Conservation (phyloP, 495 filamentous ascomycete species). For the Ramalina intermedia region DNA sequence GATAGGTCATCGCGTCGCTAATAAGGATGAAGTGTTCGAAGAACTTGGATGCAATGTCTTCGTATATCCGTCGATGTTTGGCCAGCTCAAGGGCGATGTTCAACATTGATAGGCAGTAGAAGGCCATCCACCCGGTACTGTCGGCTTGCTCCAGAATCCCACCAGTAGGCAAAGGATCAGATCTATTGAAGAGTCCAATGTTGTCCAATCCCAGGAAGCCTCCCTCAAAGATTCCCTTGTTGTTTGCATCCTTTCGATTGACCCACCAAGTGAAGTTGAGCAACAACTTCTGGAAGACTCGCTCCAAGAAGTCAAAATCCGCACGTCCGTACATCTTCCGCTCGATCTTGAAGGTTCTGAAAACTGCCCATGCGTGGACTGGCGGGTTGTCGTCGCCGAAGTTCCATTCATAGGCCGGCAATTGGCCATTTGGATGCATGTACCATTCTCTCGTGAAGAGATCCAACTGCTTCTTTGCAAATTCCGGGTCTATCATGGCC, state of each 20-base stretch:
- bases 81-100: slow-evolving; percentile 91
- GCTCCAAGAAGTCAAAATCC: slow-evolving; percentile 87
- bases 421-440: slow-evolving; percentile 95
- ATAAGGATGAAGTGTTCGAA: slow-evolving; percentile 98
- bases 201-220: slow-evolving; percentile 96
- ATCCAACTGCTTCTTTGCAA: slow-evolving; percentile 94
- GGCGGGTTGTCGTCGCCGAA: slow-evolving; percentile 95
- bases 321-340: slow-evolving; percentile 90
- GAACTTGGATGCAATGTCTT: slow-evolving; percentile 94
- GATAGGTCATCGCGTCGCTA: slow-evolving; percentile 93
- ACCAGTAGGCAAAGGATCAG: slow-evolving; percentile 85
- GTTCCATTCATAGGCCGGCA: slow-evolving; percentile 92
- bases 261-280: slow-evolving; percentile 99
- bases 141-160: slow-evolving; percentile 91
- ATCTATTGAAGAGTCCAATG: slow-evolving; percentile 95
- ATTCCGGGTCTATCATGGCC: slow-evolving; percentile 94
- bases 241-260: slow-evolving; percentile 84
- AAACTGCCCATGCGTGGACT: slow-evolving; percentile 90
- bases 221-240: slow-evolving; percentile 93
- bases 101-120: slow-evolving; percentile 88
- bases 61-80: slow-evolving; percentile 90
- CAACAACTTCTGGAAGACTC: slow-evolving; percentile 90
- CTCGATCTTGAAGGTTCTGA: slow-evolving; percentile 94
- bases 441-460: slow-evolving; percentile 95
- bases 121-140: slow-evolving; percentile 97